Percentiles rank a stretch among this genome's conserved stretches.
Evolutionary conservation across 331 rosid species (phyloP).

Genomic region (Quercus tomentella): DNA sequence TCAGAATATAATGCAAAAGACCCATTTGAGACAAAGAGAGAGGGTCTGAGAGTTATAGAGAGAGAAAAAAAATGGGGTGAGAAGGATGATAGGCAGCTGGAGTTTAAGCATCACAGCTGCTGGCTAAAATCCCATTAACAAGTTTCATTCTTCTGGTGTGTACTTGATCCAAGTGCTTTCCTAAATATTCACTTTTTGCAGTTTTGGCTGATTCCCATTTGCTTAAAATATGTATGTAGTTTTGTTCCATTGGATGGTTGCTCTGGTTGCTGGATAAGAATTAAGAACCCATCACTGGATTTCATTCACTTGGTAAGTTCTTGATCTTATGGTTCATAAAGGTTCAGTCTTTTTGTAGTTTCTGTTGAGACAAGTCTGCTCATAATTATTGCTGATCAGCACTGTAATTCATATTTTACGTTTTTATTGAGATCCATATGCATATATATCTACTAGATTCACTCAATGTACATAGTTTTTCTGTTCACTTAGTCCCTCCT

Average conservation of each 20-base stretch:
- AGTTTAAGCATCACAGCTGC: constrained; percentile 35
- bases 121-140: constrained; percentile 30
- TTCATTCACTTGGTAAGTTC: constrained; percentile 36
- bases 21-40: constrained; percentile 26
- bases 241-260: constrained; percentile 11
- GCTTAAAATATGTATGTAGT: constrained; percentile 23
- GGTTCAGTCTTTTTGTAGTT: constrained; percentile 16
- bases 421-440: not conserved
- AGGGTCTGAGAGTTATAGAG: constrained; percentile 5
- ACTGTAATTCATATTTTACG: not conserved
- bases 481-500: constrained; percentile 20
- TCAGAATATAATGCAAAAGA: constrained; percentile 31
- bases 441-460: not conserved
- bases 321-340: constrained; percentile 25
- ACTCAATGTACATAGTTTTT: constrained; percentile 16
- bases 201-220: constrained; percentile 32
- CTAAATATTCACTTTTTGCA: constrained; percentile 19
- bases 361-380: constrained; percentile 13
- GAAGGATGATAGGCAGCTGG: constrained; percentile 36
- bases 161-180: constrained; percentile 33
- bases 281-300: constrained; percentile 9
- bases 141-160: constrained; percentile 26
- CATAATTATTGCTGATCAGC: constrained; percentile 21
- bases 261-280: constrained; percentile 21
- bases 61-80: constrained; percentile 63